Evolutionary conservation across 148 eudicot genomes (phyloP), one percentile per base, ranked within the genome.

Genomic region (Dianthus caryophyllus): DNA sequence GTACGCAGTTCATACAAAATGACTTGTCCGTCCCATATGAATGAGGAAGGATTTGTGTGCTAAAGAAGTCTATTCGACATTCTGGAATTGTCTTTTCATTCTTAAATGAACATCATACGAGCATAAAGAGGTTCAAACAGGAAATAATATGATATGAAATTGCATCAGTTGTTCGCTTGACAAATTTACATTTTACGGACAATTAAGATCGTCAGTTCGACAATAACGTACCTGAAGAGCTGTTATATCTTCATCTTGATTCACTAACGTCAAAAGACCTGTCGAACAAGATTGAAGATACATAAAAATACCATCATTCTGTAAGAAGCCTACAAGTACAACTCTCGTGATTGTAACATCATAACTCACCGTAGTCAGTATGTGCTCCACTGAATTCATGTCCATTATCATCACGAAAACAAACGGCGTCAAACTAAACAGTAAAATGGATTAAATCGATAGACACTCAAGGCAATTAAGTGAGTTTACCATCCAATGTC

Each of bases 191-290:
- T 21, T 20, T 21, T 53, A 53, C 57, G 24, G 9, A 24, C 57
- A 53, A 9, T 53, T 27, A 53, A 53, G 57, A 49, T 49, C 21
- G 53, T 17, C 2, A 49, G 9, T 49, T 18, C 53, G 47, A 38
- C n/a, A 21, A 4, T 61, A 25, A 61, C 65, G 22, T 41, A 94
- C 98, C 88, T 90, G 88, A 56, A 94, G 88, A 54, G 98, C 96
- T 75, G 88, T 88, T 75, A 80, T 83, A 72, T 78, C 87, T 65
- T 83, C 95, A 73, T 90, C 96, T 76, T 94, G 98, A 78, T 94
- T 94, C 47, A 94, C 90, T 71, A 93, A 74, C 33, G 97, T 90
- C 81, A 93, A 73, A 72, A 93, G 78, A 74, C 98, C 97, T 93
- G 76, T 72, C 20, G 50, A 24, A 57, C 29, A 68, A 49, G 59